phyloP scores from a whole-genome alignment of 306 rosid genomes.

The Lathyrus sativus region DNA sequence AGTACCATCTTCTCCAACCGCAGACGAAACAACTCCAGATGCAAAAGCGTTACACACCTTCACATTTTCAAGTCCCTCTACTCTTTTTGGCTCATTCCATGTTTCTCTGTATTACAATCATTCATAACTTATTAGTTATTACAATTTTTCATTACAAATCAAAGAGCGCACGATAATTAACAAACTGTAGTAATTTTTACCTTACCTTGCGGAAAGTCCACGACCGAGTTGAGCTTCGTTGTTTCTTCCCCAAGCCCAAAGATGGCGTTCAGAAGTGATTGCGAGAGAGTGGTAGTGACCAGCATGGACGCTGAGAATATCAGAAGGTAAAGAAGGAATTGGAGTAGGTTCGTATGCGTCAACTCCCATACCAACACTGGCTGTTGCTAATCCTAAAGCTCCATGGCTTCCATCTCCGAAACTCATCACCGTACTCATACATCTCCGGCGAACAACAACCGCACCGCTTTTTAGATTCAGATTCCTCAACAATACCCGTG shows the following conservation, averaged over 20 bases:
- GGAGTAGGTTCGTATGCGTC: conserved; percentile 77
- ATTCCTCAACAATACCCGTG: conserved; percentile 12
- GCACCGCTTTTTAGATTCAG: conserved; percentile 11
- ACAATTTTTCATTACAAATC: too few relatives aligned
- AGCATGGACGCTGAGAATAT: conserved; percentile 54
- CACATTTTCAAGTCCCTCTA: conserved; percentile 59
- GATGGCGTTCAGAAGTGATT: conserved; percentile 55
- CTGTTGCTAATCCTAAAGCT: conserved; percentile 71
- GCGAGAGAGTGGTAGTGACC: conserved; percentile 95
- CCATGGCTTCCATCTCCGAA: conserved; percentile 91
- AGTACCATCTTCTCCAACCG: conserved; percentile 81
- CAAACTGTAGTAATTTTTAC: background rate
- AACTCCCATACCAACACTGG: conserved; percentile 53
- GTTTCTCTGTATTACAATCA: conserved; percentile 50
- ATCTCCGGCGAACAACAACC: conserved; percentile 35
- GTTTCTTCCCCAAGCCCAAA: conserved; percentile 97
- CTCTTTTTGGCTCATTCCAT: conserved; percentile 74
- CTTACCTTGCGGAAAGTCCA: conserved; percentile 57
- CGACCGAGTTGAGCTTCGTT: conserved; percentile 85
- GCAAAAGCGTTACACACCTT: conserved; percentile 71
- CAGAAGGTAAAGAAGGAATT: conserved; percentile 60
- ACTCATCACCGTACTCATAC: conserved; percentile 74
- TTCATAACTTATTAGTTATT: too few relatives aligned
- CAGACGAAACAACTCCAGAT: conserved; percentile 82
- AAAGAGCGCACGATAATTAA: too few relatives aligned